These are phyloP conservation scores for Euryodendron excelsum DNA, from an alignment of 148 eudicot species.

Conservation along the genomic window DNA sequence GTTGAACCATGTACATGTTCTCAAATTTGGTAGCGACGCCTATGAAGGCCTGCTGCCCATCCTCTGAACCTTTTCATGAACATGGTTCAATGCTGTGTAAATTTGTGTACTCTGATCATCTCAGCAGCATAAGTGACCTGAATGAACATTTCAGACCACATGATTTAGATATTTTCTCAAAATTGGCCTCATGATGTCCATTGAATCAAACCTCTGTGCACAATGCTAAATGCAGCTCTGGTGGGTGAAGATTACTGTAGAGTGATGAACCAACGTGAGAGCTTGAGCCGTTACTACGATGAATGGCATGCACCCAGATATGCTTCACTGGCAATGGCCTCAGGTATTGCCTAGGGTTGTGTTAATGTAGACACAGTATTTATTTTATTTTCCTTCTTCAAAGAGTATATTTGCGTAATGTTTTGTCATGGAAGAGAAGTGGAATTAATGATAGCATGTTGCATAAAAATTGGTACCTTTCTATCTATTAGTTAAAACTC, in stretches of 20 bases:
- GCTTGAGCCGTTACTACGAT: no score
- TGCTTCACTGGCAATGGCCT: no score
- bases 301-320: no score
- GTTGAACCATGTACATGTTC: background rate
- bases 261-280: background rate
- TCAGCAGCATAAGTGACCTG: no score
- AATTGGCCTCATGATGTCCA: background rate
- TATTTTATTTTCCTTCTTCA: no score
- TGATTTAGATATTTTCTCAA: background rate
- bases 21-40: conserved; percentile 6
- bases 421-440: no score
- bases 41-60: background rate
- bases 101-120: background rate
- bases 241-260: background rate
- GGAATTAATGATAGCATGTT: no score
- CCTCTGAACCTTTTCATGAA: background rate
- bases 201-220: background rate
- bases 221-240: background rate
- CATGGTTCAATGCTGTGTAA: background rate
- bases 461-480: no score
- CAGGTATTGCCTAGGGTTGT: no score
- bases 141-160: background rate
- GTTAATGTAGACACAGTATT: no score
- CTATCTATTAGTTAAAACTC: no score
- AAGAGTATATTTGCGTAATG: no score